Conservation (phyloP, 148 eudicot species). For the Rhododendron mucronatum region DNA sequence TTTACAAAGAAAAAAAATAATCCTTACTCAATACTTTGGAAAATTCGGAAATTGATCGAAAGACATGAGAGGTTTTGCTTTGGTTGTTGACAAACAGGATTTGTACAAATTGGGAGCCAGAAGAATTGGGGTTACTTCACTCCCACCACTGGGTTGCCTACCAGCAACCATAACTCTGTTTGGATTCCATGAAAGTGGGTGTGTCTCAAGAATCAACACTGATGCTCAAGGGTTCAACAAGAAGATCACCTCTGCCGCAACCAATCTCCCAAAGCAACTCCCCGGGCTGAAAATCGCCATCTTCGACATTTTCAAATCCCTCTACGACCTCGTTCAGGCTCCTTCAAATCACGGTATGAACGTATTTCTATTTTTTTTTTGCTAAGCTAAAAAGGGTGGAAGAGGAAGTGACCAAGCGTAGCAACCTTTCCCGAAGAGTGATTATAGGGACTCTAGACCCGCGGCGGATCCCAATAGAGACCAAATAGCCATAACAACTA, state of each 20-base stretch:
- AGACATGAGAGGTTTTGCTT: background rate
- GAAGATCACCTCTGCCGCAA: conserved; percentile 63
- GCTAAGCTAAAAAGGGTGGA: no score
- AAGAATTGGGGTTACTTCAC: conserved; percentile 86
- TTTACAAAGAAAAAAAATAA: no score
- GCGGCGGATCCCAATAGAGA: no score
- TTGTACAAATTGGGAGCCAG: conserved; percentile 74
- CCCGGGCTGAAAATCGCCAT: conserved; percentile 74
- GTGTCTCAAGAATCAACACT: conserved; percentile 58
- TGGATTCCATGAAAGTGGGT: conserved; percentile 49
- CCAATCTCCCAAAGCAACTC: conserved; percentile 49
- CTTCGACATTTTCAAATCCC: conserved; percentile 78
- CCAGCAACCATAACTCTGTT: conserved; percentile 69
- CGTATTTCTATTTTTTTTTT: background rate
- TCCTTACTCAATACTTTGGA: background rate
- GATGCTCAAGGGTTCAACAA: conserved; percentile 77
- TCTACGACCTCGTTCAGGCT: conserved; percentile 54
- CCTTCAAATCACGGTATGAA: conserved; percentile 35
- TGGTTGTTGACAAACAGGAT: conserved; percentile 29
- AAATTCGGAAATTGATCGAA: background rate
- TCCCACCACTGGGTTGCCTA: conserved; percentile 83
- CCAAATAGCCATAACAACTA: no score
- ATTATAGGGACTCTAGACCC: no score
- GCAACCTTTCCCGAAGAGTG: no score
- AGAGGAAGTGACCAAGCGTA: no score